Conservation (phyloP, 768 basidiomycete species). For the Suillus placidus region DNA sequence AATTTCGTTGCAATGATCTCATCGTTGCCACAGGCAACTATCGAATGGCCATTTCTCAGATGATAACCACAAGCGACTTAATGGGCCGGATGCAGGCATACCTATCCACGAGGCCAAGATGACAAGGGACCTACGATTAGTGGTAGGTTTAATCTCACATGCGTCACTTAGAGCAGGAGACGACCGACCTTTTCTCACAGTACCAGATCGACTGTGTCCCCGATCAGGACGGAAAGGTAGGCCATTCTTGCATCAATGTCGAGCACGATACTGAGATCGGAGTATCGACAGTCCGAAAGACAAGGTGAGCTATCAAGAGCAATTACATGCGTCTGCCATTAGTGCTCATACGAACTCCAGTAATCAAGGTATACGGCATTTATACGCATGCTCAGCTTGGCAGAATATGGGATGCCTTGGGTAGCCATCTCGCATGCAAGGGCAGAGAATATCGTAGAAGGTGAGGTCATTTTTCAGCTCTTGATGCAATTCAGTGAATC, state of each 20-base stretch:
- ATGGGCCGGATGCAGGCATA: conserved; percentile 44
- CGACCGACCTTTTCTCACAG: conserved; percentile 26
- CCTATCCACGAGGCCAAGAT: conserved; percentile 75
- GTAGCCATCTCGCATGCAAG: conserved; percentile 42
- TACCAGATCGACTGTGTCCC: conserved; percentile 53
- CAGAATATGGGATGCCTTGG: conserved; percentile 50
- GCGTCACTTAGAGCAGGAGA: neutral
- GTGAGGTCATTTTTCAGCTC: conserved; percentile 29
- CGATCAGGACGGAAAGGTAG: conserved; percentile 38
- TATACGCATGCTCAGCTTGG: conserved; percentile 52
- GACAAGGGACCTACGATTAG: conserved; percentile 51
- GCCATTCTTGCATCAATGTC: conserved; percentile 7
- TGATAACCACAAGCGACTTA: conserved; percentile 67
- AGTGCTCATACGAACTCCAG: conserved; percentile 26
- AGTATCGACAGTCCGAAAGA: conserved; percentile 34
- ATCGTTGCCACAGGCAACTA: conserved; percentile 50
- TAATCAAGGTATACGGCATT: conserved; percentile 52
- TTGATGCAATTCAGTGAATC: neutral
- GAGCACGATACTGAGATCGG: neutral
- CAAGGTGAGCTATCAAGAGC: conserved; percentile 34
- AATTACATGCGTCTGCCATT: neutral
- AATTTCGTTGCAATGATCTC: neutral
- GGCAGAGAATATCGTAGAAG: conserved; percentile 57
- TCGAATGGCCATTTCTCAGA: conserved; percentile 70
- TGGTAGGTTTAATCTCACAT: conserved; percentile 39